These are phyloP conservation scores for Scedosporium dehoogii DNA, from an alignment of 2,329 filamentous ascomycete species.

Conservation along the genomic window DNA sequence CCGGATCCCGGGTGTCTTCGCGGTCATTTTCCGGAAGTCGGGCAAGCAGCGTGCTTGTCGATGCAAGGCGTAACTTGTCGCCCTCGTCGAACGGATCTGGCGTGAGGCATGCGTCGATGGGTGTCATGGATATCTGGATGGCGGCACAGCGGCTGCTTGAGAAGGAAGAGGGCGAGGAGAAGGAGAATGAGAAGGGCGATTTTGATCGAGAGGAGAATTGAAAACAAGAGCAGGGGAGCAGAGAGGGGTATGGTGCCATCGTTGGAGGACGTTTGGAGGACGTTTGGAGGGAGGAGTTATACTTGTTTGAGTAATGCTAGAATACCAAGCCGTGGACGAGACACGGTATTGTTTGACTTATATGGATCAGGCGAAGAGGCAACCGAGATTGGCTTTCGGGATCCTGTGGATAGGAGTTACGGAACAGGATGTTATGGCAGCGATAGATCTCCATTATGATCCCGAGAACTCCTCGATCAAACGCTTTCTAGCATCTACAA, in stretches of 20 bases:
- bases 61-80: background rate
- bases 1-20: background rate
- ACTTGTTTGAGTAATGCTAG: background rate
- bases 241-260: background rate
- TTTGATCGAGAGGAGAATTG: background rate
- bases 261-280: background rate
- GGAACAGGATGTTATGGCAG: background rate
- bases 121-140: slow-evolving; percentile 20
- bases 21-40: background rate
- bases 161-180: slow-evolving; percentile 12
- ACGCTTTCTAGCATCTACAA: too few relatives aligned
- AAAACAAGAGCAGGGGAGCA: background rate
- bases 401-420: background rate
- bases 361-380: background rate
- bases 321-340: background rate
- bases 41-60: background rate
- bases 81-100: background rate
- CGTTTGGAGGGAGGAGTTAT: background rate
- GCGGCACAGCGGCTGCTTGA: slow-evolving; percentile 20
- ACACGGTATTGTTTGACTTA: background rate
- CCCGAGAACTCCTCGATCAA: too few relatives aligned
- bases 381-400: background rate
- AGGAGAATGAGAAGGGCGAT: background rate
- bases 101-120: slow-evolving; percentile 5
- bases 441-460: background rate